Evolutionary conservation across 768 basidiomycete species (phyloP).

Genomic region (Tricholoma matsutake): DNA sequence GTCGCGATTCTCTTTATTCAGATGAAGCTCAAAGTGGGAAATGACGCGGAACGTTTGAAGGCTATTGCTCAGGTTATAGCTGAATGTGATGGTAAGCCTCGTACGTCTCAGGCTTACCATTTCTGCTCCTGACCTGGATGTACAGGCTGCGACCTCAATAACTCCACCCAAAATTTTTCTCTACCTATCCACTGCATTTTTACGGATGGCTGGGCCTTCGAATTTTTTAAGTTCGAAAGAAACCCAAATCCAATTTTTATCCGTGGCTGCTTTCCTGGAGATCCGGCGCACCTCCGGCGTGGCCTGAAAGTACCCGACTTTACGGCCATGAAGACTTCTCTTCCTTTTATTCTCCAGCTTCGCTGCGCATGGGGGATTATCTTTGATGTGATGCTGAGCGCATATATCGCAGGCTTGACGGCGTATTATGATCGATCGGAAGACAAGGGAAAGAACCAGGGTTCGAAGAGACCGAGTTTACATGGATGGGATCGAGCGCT

Average conservation of each 20-base stretch:
- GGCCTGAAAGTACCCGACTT: conserved; percentile 20
- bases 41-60: conserved; percentile 10
- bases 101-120: background rate
- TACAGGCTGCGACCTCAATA: background rate
- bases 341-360: conserved; percentile 22
- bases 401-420: background rate
- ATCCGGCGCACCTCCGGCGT: conserved; percentile 18
- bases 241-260: conserved; percentile 14
- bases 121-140: background rate
- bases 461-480: background rate
- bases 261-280: conserved; percentile 23
- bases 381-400: background rate
- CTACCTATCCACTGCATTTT: background rate
- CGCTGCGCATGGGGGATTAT: conserved; percentile 17
- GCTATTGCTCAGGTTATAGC: conserved; percentile 13
- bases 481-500: conserved; percentile 12
- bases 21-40: conserved; percentile 15
- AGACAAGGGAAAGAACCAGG: background rate
- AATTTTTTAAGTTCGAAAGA: conserved; percentile 2
- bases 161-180: background rate
- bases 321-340: conserved; percentile 8
- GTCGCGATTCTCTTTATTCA: conserved; percentile 17
- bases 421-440: background rate
- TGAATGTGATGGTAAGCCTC: conserved; percentile 18
- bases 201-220: background rate